phyloP scores from a whole-genome alignment of 1,284 basidiomycete genomes.

The Cryptococcus maquisensis region DNA sequence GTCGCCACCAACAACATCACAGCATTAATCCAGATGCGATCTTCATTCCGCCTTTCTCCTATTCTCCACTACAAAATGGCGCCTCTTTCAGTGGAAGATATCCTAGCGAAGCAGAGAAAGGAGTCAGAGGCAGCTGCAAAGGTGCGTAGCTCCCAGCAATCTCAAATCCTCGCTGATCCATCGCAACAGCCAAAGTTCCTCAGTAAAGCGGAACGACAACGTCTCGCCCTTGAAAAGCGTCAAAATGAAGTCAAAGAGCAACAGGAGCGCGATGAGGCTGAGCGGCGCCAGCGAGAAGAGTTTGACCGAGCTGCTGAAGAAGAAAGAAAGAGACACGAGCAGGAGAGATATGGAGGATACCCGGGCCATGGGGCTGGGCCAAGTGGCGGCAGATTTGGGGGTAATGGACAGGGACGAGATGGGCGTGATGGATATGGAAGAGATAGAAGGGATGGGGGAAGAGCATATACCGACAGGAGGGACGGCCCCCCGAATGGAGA shows the following conservation, averaged over 20 bases:
- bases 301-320: constrained; percentile 65
- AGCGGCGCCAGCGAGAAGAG: constrained; percentile 22
- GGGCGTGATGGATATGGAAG: constrained; percentile 8
- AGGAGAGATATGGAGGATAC: constrained; percentile 39
- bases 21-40: background rate
- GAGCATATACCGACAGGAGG: constrained; percentile 4
- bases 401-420: constrained; percentile 8
- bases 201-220: constrained; percentile 45
- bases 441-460: background rate
- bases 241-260: constrained; percentile 68
- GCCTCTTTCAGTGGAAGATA: constrained; percentile 59
- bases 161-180: constrained; percentile 2
- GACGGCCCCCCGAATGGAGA: background rate
- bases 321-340: constrained; percentile 55
- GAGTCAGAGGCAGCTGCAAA: constrained; percentile 85
- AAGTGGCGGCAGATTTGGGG: constrained; percentile 3
- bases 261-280: constrained; percentile 27
- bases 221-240: constrained; percentile 79
- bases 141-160: constrained; percentile 49
- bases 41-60: background rate
- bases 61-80: constrained; percentile 18
- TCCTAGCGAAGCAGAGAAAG: constrained; percentile 76
- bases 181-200: constrained; percentile 29
- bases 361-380: background rate
- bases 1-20: too few relatives aligned